Evolutionary conservation across 1,139 yeast species (phyloP).

Genomic region (Hemisphaericaspora xylofermentans): DNA sequence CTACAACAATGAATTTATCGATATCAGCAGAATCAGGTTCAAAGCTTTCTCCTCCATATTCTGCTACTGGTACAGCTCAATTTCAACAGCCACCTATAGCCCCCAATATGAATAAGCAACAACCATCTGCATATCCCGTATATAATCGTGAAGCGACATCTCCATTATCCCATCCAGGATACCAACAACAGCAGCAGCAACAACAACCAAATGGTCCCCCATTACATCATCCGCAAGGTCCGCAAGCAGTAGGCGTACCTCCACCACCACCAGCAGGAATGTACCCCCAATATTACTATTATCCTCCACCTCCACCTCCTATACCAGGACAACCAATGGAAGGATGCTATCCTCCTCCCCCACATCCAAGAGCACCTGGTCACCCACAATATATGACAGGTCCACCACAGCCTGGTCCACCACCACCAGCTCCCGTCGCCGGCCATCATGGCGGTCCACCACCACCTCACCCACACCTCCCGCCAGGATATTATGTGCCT

Average conservation of each 20-base stretch:
- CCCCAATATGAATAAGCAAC: constrained; percentile 9
- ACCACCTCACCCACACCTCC: constrained; percentile 1
- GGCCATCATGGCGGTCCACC: not conserved
- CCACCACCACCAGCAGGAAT: constrained; percentile 7
- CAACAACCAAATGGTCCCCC: constrained; percentile 6
- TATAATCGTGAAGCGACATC: not conserved
- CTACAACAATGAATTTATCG: constrained; percentile 3
- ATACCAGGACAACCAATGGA: constrained; percentile 2
- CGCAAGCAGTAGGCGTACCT: constrained; percentile 8
- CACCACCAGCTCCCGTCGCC: not conserved
- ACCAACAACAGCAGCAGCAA: constrained; percentile 6
- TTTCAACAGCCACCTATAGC: constrained; percentile 11
- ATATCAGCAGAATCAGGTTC: not conserved
- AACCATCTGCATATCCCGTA: not conserved
- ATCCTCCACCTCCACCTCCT: constrained; percentile 1
- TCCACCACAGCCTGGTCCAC: not conserved
- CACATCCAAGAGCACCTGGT: not conserved
- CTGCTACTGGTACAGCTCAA: constrained; percentile 10
- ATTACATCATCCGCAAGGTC: constrained; percentile 7
- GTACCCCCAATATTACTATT: constrained; percentile 2
- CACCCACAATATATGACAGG: not conserved
- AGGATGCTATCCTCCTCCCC: not conserved
- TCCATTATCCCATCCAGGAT: constrained; percentile 1
- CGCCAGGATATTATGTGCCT: constrained; percentile 4
- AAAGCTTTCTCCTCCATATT: not conserved